Evolutionary conservation across 2,329 filamentous ascomycete species (phyloP), one percentile per base, ranked within the genome.

Genomic region (Monascus ruber): DNA sequence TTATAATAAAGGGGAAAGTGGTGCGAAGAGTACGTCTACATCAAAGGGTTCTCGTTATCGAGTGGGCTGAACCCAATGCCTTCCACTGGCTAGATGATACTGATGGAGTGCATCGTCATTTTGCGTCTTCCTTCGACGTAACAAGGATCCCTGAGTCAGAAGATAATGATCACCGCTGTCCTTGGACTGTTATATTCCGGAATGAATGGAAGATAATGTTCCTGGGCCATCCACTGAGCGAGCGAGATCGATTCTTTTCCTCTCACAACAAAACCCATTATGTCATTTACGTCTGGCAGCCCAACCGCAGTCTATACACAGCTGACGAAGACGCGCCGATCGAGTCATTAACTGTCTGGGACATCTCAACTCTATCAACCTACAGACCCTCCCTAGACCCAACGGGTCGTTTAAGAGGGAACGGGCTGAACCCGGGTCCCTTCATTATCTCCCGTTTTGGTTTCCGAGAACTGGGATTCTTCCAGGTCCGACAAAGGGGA

Each of bases 191-290:
- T 17, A 17, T 3, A 17, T 72, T 73, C 39, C 72, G 74, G 37
- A 73, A 68, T 34, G 74, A 80, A 52, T 81, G 73, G 72, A 74
- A 74, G 49, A 72, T 79, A 31, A 71, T 77, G 56, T 72, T 72
- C 48, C 58, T 74, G 1, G 75, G 74, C 6, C 61, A 78, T 36
- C 68, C 74, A 1, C 51, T 77, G 5, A 72, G 70, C 47, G 60
- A 65, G n/a, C 60, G 65, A 31, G 74, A 78, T 51, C 71, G 76
- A n/a, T 78, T 79, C 64, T 77, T 75, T 56, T 79, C 75, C 6
- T 60, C 72, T 1, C 77, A 81, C 52, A 79, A 65, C 35, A 51
- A 64, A 9, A 74, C 66, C 0, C 76, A 81, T 52, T 81, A 80
- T 55, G 74, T 68, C 31, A 62, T 79, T 9, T 81, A 80, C 54